phyloP scores from a whole-genome alignment of 2,329 filamentous ascomycete genomes.

The Neospermospora avenae region DNA sequence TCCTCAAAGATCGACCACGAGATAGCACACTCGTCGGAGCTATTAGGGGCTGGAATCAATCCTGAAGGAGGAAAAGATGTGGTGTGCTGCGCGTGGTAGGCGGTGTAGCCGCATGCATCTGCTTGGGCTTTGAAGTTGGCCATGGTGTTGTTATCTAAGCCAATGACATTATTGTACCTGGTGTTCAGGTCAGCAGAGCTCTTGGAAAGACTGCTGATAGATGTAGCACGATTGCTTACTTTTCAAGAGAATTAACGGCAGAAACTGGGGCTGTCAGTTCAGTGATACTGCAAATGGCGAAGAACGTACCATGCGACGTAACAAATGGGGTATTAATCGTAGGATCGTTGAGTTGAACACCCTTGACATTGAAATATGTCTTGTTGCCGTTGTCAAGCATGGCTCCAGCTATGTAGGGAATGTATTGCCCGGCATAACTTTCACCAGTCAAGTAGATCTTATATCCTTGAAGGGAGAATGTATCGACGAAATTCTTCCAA shows the following conservation, averaged over 20 bases:
- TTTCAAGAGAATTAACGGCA: constrained; percentile 47
- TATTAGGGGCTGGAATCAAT: constrained; percentile 43
- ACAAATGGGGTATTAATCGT: constrained; percentile 40
- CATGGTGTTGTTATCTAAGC: constrained; percentile 49
- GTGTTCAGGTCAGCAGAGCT: neutral
- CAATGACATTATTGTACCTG: constrained; percentile 46
- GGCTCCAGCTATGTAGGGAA: constrained; percentile 47
- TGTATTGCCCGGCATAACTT: constrained; percentile 49
- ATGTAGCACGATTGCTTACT: constrained; percentile 19
- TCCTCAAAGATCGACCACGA: constrained; percentile 46
- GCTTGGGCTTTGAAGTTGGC: constrained; percentile 43
- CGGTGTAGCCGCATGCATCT: constrained; percentile 50
- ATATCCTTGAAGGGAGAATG: constrained; percentile 51
- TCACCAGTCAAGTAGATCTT: constrained; percentile 65
- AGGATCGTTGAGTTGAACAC: constrained; percentile 60
- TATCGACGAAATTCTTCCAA: constrained; percentile 60
- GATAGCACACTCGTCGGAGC: constrained; percentile 24
- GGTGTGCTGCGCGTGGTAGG: constrained; percentile 45
- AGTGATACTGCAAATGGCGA: neutral
- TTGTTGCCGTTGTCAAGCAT: constrained; percentile 49
- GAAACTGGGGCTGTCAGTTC: constrained; percentile 30
- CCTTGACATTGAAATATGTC: constrained; percentile 56
- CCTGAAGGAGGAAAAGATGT: constrained; percentile 56
- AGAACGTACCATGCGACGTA: constrained; percentile 19
- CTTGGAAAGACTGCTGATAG: neutral